Evolutionary conservation across 2,329 filamentous ascomycete species (phyloP), one percentile per base, ranked within the genome.

Genomic region (Niveomyces coronatus): DNA sequence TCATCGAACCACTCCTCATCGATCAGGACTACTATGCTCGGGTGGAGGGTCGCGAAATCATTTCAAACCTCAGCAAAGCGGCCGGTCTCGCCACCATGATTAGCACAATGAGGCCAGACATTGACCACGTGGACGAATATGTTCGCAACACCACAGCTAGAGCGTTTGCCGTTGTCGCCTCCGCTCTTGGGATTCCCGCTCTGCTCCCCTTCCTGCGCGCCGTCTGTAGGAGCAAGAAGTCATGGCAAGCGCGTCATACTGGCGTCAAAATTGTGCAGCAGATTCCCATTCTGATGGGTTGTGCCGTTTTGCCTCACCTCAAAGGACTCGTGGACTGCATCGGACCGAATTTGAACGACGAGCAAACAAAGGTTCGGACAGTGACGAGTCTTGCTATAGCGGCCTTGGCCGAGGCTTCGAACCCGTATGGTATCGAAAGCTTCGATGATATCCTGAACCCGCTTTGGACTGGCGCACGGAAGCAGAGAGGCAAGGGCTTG

Each of bases 261-360:
- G 91, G 91, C 65, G 91, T 98, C 47, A 98, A 98, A 69, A 98
- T 98, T 55, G 85, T 98, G 13, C 91, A 98, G 59, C 91, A 98
- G 57, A 96, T 98, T 52, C 89, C 91, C 16, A 98, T 98, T 49
- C 67, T 98, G 5, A 98, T 98, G 91, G 91, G 91, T 19, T 98
- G 91, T 56, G 91, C 91, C 31, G 85, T 98, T 36, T 67, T 98
- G 18, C 91, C 91, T 23, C 89, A 98, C 60, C 70, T 98, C 37
- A 96, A 95, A 60, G 89, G 89, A 4, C 68, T 98, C 9, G 91
- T 98, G 7, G 91, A 96, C 50, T 96, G 89, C 58, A 95, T 98
- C 54, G 86, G 82, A 11, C 86, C 89, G 35, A 95, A 95, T 56
- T 71, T 98, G 11, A 94, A 94, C 53, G 91, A 98, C 51, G 91